These are phyloP conservation scores for Danielia reshetovae DNA, from an alignment of 805 yeast species.

Conservation along the genomic window DNA sequence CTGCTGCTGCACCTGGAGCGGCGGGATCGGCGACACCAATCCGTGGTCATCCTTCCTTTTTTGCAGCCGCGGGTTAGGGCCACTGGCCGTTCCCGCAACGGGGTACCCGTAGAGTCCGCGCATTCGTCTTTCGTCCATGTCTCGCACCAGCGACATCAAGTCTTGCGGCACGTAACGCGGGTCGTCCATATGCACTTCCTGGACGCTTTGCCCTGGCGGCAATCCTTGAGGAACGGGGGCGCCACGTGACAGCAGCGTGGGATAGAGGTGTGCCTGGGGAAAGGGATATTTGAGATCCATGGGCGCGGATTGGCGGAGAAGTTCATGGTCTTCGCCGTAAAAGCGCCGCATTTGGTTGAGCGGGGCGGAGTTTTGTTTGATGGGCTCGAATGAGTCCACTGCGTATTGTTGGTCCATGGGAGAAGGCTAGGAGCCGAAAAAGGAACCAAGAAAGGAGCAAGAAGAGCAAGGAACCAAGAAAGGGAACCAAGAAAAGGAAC, in stretches of 20 bases:
- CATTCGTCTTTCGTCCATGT: conserved; percentile 14
- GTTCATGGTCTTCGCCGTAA: conserved; percentile 13
- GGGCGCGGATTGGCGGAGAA: conserved; percentile 6
- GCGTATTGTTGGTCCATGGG: conserved; percentile 16
- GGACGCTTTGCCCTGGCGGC: conserved; percentile 1
- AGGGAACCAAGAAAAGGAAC: too few species aligned
- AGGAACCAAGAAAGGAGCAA: too few species aligned
- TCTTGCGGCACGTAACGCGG: conserved; percentile 16
- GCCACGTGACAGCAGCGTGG: conserved; percentile 9
- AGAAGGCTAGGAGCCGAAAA: too few species aligned
- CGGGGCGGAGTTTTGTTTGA: conserved; percentile 5
- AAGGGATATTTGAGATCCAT: conserved; percentile 14
- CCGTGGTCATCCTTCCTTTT: conserved; percentile 11
- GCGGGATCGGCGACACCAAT: conserved; percentile 35
- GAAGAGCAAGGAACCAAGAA: too few species aligned
- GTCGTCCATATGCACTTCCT: conserved; percentile 9
- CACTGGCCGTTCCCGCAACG: not conserved
- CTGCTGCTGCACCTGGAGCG: conserved; percentile 42
- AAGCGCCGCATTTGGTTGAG: conserved; percentile 11
- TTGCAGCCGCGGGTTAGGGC: not conserved
- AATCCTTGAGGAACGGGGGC: conserved; percentile 2
- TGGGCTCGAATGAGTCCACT: conserved; percentile 10
- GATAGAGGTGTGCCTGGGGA: conserved; percentile 12
- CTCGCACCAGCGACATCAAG: conserved; percentile 8
- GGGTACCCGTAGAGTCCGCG: conserved; percentile 11